These are phyloP conservation scores for Avena atlantica DNA, from an alignment of 176 grass and related monocot genomes.

Conservation along the genomic window DNA sequence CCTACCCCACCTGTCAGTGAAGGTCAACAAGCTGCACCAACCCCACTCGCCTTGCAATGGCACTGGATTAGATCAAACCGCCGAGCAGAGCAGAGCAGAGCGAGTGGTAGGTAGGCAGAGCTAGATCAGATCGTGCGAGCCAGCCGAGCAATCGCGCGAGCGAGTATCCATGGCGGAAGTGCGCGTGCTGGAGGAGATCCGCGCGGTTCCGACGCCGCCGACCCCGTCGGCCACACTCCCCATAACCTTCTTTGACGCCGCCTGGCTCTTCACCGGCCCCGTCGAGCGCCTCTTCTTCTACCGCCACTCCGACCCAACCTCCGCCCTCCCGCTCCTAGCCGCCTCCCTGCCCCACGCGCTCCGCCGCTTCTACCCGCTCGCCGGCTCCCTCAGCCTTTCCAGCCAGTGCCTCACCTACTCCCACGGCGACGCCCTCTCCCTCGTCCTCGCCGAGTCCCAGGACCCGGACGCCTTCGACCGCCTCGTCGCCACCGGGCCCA, in stretches of 20 bases:
- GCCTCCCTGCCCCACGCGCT: slow-evolving; percentile 59
- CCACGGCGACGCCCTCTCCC: neutral
- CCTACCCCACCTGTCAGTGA: neutral
- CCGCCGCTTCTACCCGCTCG: slow-evolving; percentile 57
- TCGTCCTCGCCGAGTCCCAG: neutral
- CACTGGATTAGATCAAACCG: neutral
- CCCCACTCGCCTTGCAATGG: too few species aligned
- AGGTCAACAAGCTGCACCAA: neutral
- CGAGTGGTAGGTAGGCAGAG: neutral
- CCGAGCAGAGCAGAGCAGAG: neutral
- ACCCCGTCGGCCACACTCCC: neutral
- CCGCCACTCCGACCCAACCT: slow-evolving; percentile 22
- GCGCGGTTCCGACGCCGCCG: neutral
- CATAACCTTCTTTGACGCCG: slow-evolving; percentile 33
- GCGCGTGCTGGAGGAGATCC: neutral
- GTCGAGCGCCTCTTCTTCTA: slow-evolving; percentile 60
- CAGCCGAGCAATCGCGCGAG: neutral
- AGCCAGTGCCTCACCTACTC: neutral
- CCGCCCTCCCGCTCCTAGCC: slow-evolving; percentile 50
- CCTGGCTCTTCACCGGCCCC: slow-evolving; percentile 57
- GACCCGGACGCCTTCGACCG: neutral
- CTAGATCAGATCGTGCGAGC: neutral
- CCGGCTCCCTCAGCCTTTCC: slow-evolving; percentile 15
- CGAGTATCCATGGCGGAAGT: slow-evolving; percentile 14
- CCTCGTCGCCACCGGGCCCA: neutral